Base-by-base conservation (phyloP, 2,329 filamentous ascomycete genomes). In the Stagonosporopsis cucurbitacearum region DNA sequence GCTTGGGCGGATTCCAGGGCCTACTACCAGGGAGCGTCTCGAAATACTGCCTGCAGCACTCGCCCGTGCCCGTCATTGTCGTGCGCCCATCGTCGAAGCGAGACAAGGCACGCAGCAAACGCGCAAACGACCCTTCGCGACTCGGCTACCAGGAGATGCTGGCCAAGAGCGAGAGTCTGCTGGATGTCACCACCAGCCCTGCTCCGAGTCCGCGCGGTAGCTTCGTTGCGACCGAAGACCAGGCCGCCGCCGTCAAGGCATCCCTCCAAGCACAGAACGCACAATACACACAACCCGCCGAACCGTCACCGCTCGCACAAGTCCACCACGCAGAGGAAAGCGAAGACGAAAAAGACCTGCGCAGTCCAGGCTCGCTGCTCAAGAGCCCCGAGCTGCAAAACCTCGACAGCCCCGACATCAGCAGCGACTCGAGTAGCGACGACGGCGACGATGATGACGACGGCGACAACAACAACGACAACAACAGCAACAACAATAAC, bases 41-140 rank as follows among this genome's bases (percentile, higher is more conserved):
- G 23, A 96, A 96, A 72, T 97, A 96, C 77, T 96, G 93, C 69
- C 82, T 96, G 12, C 93, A 97, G 72, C 93, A 96, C 73, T 96
- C 91, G 1, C 92, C 93, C 0, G 91, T 97, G 1, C 93, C 93
- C 1, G 93, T 96, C 7, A 93, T 96, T 26, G 93, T 97, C 28
- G 93, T 96, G 9, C 86, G 93, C 4, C 92, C 93, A 32, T 90
- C 89, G 28, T 89, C 90, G 58, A 96, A 96, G 78, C 88, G 93
- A 19, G 86, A 91, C 70, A 95, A 95, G 78, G 96, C 96, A 79
- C 96, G 95, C 77, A 84, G 85, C 56, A 96, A 96, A 79, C 87
- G 93, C 26, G 84, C 87, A 46, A 87, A 89, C 50, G 91, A 96
- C 66, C 88, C 91, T 6, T 82, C 80, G 15, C 85, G 92, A 30